These are phyloP conservation scores for Cladorrhinum samala DNA, from an alignment of 495 filamentous ascomycete species.

Conservation along the genomic window DNA sequence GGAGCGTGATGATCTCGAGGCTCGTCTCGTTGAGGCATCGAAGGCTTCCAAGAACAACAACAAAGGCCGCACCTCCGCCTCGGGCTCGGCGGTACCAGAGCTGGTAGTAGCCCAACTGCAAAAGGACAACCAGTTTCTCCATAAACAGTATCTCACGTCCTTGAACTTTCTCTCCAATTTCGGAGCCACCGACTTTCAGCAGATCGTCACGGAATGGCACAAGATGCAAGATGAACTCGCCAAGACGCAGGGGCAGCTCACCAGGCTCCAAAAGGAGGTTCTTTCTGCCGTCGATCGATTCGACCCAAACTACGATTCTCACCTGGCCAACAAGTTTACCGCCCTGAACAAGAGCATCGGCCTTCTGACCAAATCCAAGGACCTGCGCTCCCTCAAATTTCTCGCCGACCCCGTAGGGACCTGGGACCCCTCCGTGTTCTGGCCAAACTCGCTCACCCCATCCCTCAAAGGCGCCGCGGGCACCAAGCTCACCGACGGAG, in stretches of 20 bases:
- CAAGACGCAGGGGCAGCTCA: neutral
- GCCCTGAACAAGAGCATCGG: neutral
- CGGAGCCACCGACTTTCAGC: neutral
- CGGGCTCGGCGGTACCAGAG: too few relatives aligned
- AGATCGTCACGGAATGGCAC: neutral
- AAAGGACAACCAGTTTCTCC: too few relatives aligned
- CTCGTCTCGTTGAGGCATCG: neutral
- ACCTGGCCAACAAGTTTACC: neutral
- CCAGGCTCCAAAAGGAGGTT: constrained; percentile 2
- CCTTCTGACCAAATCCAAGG: neutral
- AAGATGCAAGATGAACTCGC: neutral
- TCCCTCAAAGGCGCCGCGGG: neutral
- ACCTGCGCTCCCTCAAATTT: neutral
- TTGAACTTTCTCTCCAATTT: neutral
- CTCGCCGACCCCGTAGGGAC: neutral
- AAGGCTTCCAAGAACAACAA: neutral
- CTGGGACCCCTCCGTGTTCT: neutral
- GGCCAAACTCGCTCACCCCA: neutral
- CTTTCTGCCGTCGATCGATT: constrained; percentile 1
- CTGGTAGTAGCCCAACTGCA: too few relatives aligned
- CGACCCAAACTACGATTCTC: constrained; percentile 1
- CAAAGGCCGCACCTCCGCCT: neutral
- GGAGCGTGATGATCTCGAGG: neutral
- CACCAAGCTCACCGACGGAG: neutral
- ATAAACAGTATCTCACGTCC: too few relatives aligned